Evolutionary conservation across 148 eudicot species (phyloP), one percentile per base, ranked within the genome.

Genomic region (Arctostaphylos glauca): DNA sequence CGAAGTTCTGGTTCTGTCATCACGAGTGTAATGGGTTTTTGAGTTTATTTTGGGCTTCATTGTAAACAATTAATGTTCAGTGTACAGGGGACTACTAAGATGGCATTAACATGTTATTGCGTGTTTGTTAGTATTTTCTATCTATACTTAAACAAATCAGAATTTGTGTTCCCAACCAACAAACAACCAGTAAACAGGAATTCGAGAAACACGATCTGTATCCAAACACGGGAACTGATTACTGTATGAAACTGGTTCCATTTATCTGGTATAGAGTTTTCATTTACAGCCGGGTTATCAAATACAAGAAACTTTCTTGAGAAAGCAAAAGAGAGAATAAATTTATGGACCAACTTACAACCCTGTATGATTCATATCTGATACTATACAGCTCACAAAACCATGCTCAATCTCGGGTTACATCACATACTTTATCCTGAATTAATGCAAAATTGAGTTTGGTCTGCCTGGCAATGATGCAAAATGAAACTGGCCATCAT

Each of bases 71-170:
- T 70, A 41, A 38, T 56, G 56, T 84, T 53, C 81, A 49, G 48
- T 84, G 86, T 84, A 84, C 86, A 84, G 86, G 77, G 79, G 75
- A 50, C 71, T 66, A 41, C 62, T 84, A 74, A 84, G 80, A 62
- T 74, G 80, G 64, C 14, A 52, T 46, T 58, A 19, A 9, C 38
- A 31, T 54, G 9, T 72, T 54, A 53, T 68, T 53, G 38, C 41
- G 19, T 70, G 6, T 25, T 54, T 52, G 7, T 16, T 31, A 5
- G 47, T 13, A 5, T 15, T 5, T 76, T 13, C 55, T 52, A 38
- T 16, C 60, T 19, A 18, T 67, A 2, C 38, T 31, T 31, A 31
- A 31, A 25, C 59, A 80, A 52, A 15, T 68, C 19, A 31, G 15
- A 23, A 50, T 71, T 48, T 31, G 46, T 52, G 2, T 52, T 3